Evolutionary conservation across 306 rosid genomes (phyloP), one percentile per base, ranked within the genome.

Genomic region (Begonia fuchsioides): DNA sequence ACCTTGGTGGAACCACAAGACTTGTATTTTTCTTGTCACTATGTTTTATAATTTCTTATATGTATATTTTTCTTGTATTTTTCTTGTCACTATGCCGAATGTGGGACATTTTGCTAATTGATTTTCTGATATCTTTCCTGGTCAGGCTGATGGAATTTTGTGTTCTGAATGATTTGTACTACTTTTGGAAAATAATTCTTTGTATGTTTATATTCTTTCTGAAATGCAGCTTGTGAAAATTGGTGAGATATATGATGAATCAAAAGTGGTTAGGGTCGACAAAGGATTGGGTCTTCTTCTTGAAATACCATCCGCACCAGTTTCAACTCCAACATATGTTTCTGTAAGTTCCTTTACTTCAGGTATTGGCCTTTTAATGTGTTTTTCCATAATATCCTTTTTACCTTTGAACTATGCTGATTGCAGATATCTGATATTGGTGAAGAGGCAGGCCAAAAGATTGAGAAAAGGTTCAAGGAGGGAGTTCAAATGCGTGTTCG

Each of bases 241-340:
- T 67, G 98, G 98, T 54, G 94, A 90, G 53, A 77, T 81, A 60
- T 90, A 76, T 56, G 87, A 81, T 3, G 57, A 70, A 51, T 68
- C 94, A 54, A 90, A 69, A 76, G 98, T 85, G 63, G 74, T 85
- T 52, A 72, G 98, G 71, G 94, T 85, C 49, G 95, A 85, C 53
- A 81, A 56, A 69, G 79, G 85, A 50, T 64, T 51, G 5, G 98
- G 98, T 48, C 71, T 90, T 51, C 78, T 85, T 55, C 95, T 90
- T 56, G 87, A 85, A 77, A 64, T 81, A 64, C 80, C 77, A 18
- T 81, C 92, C 32, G 61, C 72, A 54, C 81, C 84, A 0, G 77
- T 70, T 62, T 50, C 98, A 47, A 79, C 92, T 41, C 95, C 94
- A 15, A 83, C 79, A 47, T 85, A 72, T 16, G 85, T 85, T 51